Evolutionary conservation across 2,329 filamentous ascomycete species (phyloP).

Genomic region (Dactylellina sp.): DNA sequence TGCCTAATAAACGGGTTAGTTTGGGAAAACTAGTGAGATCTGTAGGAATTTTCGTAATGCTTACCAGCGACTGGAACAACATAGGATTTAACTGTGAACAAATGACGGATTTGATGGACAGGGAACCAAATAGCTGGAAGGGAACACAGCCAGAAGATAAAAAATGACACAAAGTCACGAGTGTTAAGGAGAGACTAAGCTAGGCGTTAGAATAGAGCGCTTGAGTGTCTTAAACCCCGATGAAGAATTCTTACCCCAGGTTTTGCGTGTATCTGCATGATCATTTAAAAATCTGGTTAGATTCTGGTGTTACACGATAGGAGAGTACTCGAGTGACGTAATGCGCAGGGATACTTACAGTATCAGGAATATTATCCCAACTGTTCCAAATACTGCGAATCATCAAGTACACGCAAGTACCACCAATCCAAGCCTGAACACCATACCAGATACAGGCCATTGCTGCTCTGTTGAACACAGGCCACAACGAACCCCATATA

Average conservation of each 20-base stretch:
- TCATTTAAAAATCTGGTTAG: conserved; percentile 47
- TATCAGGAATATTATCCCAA: conserved; percentile 67
- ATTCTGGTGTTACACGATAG: not conserved
- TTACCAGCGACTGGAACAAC: conserved; percentile 80
- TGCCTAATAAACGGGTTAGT: conserved; percentile 62
- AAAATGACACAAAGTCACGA: conserved; percentile 81
- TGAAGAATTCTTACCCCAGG: conserved; percentile 25
- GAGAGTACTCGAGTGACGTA: too few species aligned
- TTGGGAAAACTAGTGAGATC: not conserved
- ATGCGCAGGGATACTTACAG: conserved; percentile 21
- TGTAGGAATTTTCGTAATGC: not conserved
- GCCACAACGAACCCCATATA: conserved; percentile 71
- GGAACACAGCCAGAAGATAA: conserved; percentile 85
- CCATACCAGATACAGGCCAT: conserved; percentile 86
- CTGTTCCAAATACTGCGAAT: conserved; percentile 83
- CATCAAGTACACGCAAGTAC: conserved; percentile 87
- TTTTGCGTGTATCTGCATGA: conserved; percentile 36
- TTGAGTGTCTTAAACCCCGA: conserved; percentile 65
- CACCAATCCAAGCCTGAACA: conserved; percentile 86
- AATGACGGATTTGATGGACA: conserved; percentile 85
- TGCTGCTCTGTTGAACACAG: conserved; percentile 51
- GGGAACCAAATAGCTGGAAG: conserved; percentile 90
- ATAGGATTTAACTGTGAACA: conserved; percentile 90
- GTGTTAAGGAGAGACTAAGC: conserved; percentile 77
- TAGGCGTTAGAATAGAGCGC: conserved; percentile 74